Percentiles rank a stretch among this genome's conserved stretches.
Evolutionary conservation across 345 rosid species (phyloP).

Genomic region (Streptanthus diversifolius): DNA sequence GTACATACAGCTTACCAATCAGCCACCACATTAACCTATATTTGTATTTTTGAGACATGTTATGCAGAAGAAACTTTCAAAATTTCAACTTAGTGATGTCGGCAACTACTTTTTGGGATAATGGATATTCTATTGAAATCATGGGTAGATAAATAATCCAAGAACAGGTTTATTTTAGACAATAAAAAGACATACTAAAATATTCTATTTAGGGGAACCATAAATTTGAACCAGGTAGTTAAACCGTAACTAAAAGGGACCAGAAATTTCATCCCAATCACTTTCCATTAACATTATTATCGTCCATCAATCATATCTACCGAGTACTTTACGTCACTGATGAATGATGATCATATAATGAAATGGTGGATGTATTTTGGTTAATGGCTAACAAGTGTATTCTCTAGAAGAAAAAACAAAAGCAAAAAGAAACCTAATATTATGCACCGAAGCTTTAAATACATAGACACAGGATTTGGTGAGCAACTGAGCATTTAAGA

Average conservation of each 20-base stretch:
- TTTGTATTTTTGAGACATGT: neutral
- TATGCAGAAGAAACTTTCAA: neutral
- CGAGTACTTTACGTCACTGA: neutral
- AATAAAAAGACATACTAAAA: neutral
- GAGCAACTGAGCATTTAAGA: conserved; percentile 7
- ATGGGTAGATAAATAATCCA: neutral
- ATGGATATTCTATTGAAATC: neutral
- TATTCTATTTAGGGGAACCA: neutral
- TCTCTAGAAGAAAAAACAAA: neutral
- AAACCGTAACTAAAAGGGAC: neutral
- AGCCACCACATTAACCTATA: neutral
- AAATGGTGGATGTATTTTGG: neutral
- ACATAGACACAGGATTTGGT: neutral
- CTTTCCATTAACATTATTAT: neutral
- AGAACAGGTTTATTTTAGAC: neutral
- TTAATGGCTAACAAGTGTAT: neutral
- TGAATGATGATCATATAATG: neutral
- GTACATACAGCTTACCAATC: neutral
- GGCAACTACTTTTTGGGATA: neutral
- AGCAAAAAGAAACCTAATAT: neutral
- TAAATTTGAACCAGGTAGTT: neutral
- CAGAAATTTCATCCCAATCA: neutral
- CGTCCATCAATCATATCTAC: neutral
- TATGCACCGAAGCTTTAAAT: neutral
- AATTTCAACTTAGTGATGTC: neutral